phyloP scores from a whole-genome alignment of 306 rosid genomes.

The Macrotyloma uniflorum region DNA sequence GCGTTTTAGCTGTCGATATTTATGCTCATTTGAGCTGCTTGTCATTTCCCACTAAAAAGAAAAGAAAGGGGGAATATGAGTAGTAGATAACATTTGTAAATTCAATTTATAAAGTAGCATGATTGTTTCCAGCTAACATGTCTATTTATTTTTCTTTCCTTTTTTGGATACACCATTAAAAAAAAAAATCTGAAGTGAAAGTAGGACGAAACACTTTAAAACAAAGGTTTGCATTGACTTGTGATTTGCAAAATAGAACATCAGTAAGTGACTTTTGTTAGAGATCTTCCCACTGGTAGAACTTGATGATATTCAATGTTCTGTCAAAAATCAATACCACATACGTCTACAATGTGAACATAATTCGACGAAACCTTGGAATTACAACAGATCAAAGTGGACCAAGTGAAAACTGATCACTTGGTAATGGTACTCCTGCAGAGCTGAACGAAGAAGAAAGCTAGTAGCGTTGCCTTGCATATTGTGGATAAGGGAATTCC shows the following conservation, averaged over 20 bases:
- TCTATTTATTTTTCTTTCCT: too few species aligned
- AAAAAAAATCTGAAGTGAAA: too few species aligned
- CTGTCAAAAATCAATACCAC: conserved; percentile 1
- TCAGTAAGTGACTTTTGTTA: not conserved
- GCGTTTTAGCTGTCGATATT: conserved; percentile 45
- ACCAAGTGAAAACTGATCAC: conserved; percentile 23
- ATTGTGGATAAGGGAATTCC: conserved; percentile 67
- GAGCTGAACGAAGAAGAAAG: conserved; percentile 43
- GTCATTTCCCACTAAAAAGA: conserved; percentile 51
- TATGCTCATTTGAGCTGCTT: conserved; percentile 35
- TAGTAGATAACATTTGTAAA: conserved; percentile 52
- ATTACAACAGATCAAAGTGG: not conserved
- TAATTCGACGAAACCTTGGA: not conserved
- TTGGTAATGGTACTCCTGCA: not conserved
- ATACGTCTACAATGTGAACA: not conserved
- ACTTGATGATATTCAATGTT: not conserved
- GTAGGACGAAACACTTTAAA: not conserved
- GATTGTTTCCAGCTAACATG: conserved; percentile 8
- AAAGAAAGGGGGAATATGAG: conserved; percentile 48
- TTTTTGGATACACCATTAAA: not conserved
- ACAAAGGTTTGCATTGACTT: not conserved
- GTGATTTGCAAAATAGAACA: not conserved
- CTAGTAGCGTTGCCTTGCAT: conserved; percentile 48
- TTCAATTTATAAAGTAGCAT: conserved; percentile 35
- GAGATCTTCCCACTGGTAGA: not conserved